Base-by-base conservation (phyloP, 805 yeast genomes). In the Wickerhamomyces hampshirensis region DNA sequence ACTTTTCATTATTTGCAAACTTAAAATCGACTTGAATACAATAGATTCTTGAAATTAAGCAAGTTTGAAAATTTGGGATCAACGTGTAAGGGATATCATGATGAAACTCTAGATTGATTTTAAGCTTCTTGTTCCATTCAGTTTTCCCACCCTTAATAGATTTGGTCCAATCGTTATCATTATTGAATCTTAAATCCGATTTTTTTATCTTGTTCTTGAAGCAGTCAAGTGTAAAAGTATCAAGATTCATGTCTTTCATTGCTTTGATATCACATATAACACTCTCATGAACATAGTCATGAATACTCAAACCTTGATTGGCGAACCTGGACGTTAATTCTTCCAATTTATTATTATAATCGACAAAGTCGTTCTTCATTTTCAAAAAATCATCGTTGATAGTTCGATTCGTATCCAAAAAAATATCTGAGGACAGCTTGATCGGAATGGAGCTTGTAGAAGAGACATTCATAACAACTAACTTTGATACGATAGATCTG, bases 1-100 rank as follows among this genome's bases (percentile, higher is more conserved):
- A 28, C 5, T 46, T 40, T 11, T 65, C 63, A 12, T 54, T 53
- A 30, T 31, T 26, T 9, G 43, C 38, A 31, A 68, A 71, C 39
- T 61, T 68, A 18, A 74, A 66, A 19, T 55, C 50, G 1, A 75
- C 65, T 38, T 77, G 71, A 35, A 77, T 56, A 40, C 73, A 65
- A 52, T 81, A 80, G 13, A 70, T 55, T 50, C 87, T 65, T 4
- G 80, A 71, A n/a, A 78, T 63, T 37, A 75, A 57, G 55, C 87
- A 81, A 33, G 69, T 71, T 46, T 80, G 84, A 54, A 80, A 80
- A 37, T 69, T 69, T 1, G 87, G 87, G 13, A 76, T 53, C 37
- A 81, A 53, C 1, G 78, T 75, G 32, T 72, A 66, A 32, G 59
- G 59, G 26, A 71, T 63, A 36, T 70, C 69, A 31, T 68, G 65